These are phyloP conservation scores for Boletellus dicymbophilus DNA, from an alignment of 1,284 basidiomycete species.

Conservation along the genomic window DNA sequence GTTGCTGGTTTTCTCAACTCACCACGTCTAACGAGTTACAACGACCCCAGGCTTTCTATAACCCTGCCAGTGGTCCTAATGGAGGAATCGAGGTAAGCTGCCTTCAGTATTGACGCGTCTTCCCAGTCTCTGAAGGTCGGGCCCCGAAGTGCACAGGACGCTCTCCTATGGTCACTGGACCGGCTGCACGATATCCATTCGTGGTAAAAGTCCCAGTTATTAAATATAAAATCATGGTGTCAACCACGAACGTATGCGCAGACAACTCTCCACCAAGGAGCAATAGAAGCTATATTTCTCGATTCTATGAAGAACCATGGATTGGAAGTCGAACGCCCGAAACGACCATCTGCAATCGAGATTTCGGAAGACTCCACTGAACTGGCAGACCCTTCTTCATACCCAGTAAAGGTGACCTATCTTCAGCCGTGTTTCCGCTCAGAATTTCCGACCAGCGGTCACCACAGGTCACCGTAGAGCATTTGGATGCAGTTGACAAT, in stretches of 20 bases:
- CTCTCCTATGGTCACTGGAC: conserved; percentile 55
- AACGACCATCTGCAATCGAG: conserved; percentile 54
- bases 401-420: conserved; percentile 55
- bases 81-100: conserved; percentile 59
- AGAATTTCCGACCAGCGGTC: neutral
- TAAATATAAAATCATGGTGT: neutral
- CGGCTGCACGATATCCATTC: conserved; percentile 65
- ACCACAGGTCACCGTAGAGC: conserved; percentile 43
- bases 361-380: conserved; percentile 45
- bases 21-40: neutral
- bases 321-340: conserved; percentile 58
- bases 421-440: neutral
- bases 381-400: conserved; percentile 44
- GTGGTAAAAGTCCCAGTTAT: conserved; percentile 42
- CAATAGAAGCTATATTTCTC: conserved; percentile 69
- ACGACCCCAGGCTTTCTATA: conserved; percentile 64
- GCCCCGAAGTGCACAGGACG: conserved; percentile 56
- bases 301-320: conserved; percentile 59
- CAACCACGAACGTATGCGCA: conserved; percentile 23
- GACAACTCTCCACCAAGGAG: conserved; percentile 76
- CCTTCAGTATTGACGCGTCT: neutral
- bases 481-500: conserved; percentile 31
- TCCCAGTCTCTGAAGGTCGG: neutral
- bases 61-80: conserved; percentile 54
- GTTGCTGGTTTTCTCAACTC: neutral